Evolutionary conservation across 129 eudicot species (phyloP), one percentile per base, ranked within the genome.

Genomic region (Erigeron canadensis): DNA sequence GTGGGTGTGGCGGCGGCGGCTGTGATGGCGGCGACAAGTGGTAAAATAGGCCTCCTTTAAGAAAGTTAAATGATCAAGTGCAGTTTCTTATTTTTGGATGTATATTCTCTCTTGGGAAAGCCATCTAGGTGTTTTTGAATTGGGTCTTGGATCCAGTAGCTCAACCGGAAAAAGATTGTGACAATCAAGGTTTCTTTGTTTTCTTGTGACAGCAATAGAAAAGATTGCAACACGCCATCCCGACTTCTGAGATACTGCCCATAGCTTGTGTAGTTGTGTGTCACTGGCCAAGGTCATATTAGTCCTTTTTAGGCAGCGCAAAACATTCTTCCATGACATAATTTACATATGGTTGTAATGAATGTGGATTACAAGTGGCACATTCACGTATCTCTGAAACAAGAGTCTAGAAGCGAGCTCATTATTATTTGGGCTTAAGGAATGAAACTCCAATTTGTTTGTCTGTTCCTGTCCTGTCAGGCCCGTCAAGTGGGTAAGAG

Each of bases 121-220:
- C 83, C 98, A 96, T 59, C 77, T 93, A 70, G 95, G 98, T 43
- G 71, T 89, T 23, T 82, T 86, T 50, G 96, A 93, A 38, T 82
- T 90, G 5, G 78, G 84, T 68, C 84, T 81, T 63, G 85, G 88
- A 56, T 82, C 96, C 3, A 84, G 82, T 28, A 71, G 84, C 82
- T 67, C 90, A 69, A 78, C 83, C 47, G 84, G 72, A 42, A 77
- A 89, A 79, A 86, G 85, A 80, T 82, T 97, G 65, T 87, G 93
- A 47, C 99, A 94, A 62, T 89, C 97, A 6, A 84, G 99, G 79
- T 93, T 94, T 64, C 86, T 94, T 55, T 90, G 97, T 77, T 94
- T 94, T 78, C 97, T 94, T 69, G 97, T 89, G 86, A 90, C 93
- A 5, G 99, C 99, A 23, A 89, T 94, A 63, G 97, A 97, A 63